phyloP scores from a whole-genome alignment of 2,329 filamentous ascomycete genomes.

The Chrysoporthe austroafricana region DNA sequence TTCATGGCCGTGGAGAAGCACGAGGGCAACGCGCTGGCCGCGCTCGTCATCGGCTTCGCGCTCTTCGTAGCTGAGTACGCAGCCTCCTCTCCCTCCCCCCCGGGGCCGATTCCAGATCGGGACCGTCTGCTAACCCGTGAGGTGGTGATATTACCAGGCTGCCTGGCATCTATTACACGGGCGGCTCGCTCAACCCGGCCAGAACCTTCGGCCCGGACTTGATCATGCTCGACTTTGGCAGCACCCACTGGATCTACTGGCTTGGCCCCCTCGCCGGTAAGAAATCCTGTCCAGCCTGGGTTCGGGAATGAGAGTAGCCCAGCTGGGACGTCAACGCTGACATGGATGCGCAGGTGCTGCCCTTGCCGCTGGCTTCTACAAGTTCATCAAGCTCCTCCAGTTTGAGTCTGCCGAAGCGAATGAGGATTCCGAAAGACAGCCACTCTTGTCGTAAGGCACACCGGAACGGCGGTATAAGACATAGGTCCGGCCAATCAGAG shows the following conservation, averaged over 20 bases:
- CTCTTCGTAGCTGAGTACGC: constrained; percentile 20
- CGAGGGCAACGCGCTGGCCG: constrained; percentile 53
- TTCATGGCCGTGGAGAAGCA: constrained; percentile 66
- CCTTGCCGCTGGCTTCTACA: constrained; percentile 44
- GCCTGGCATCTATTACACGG: constrained; percentile 47
- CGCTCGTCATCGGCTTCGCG: constrained; percentile 25
- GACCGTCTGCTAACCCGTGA: background rate
- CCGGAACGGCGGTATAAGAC: background rate
- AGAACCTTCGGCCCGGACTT: constrained; percentile 52
- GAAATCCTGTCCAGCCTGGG: constrained; percentile 26
- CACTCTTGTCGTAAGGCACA: constrained; percentile 17
- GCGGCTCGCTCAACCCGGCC: constrained; percentile 53
- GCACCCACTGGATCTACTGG: constrained; percentile 57
- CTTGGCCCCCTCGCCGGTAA: constrained; percentile 54
- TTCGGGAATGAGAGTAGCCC: too few species aligned
- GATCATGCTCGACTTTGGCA: constrained; percentile 42
- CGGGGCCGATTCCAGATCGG: background rate
- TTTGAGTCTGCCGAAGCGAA: constrained; percentile 18
- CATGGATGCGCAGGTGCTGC: constrained; percentile 12
- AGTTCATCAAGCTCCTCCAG: constrained; percentile 51
- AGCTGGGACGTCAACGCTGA: background rate
- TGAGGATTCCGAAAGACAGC: constrained; percentile 23
- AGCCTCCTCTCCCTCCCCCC: background rate
- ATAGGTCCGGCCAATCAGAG: background rate
- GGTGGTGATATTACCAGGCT: constrained; percentile 12